Base-by-base conservation (phyloP, 441 rosid genomes). In the Metrosideros polymorpha region DNA sequence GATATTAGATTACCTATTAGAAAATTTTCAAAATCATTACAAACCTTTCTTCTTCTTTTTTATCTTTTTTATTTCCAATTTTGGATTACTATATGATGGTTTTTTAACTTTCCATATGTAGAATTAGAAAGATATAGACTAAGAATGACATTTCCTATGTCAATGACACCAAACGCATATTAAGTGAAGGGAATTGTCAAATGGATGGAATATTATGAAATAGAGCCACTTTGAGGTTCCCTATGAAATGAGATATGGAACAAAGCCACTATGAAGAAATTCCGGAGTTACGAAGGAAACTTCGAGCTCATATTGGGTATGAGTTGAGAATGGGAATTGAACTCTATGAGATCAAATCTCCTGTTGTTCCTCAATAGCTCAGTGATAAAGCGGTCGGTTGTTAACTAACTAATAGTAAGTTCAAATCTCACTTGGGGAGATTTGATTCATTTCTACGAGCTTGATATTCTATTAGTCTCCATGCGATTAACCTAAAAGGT, bases 41-140 rank as follows among this genome's bases (percentile, higher is more conserved):
- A 63, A 63, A 63, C 12, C 3, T 32, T 5, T 9, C 24, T 4
- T 32, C 18, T 30, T 59, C 13, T 49, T 15, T 50, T 6, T 6
- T n/a, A n/a, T n/a, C 30, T 17, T 30, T 17, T 63, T 1, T 32
- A 18, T 63, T 32, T 63, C 19, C 3, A 63, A 30, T 61, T 61
- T 0, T 2, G 1, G 76, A 32, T 63, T 29, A 14, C 29, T 13
- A 59, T 30, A 7, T 30, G 39, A 59, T 59, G 19, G 42, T 0
- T 17, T 63, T 63, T 2, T 51, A 51, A 6, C 54, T 51, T 51
- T 6, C 8, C 22, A 51, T 51, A 51, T 6, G 7, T 61, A 7
- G 24, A 30, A 30, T 4, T 17, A 61, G 42, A 29, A 30, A 61
- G 71, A 30, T 15, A 30, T 7, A 15, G 2, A 61, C 9, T n/a